Evolutionary conservation across 2,329 filamentous ascomycete genomes (phyloP), one percentile per base, ranked within the genome.

Genomic region (Tolypocladium inflatum): DNA sequence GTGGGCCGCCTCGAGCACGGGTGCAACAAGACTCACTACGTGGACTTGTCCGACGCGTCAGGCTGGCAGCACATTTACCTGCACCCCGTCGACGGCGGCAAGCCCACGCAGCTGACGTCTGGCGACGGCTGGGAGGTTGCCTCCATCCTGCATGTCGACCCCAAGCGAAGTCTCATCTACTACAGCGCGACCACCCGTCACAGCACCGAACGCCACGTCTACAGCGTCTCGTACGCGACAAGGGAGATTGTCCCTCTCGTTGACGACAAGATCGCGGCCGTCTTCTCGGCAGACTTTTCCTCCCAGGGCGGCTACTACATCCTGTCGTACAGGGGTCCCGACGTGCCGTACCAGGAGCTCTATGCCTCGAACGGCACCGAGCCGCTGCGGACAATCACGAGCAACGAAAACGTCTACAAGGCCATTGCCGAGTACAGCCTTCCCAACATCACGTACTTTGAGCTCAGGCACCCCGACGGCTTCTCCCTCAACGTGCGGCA

Each of bases 41-140:
- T 89, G 17, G 87, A 89, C 63, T 68, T 87, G 3, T 88, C 84
- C 0, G 86, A 89, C 57, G 78, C 82, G 61, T 81, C 80, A 7
- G 86, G 85, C 21, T 89, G 85, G 82, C 79, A 87, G 80, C 86
- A 89, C 65, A 72, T 89, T 52, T 89, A 88, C 65, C 73, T 89
- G 1, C 83, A 83, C 65, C 78, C 84, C 0, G 76, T 86, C 21
- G 70, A 78, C 17, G 81, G 81, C 1, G 80, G 81, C 26, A 71
- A 79, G 45, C 73, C 80, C 2, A 78, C 80, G 3, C 74, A 82
- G 2, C 75, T 89, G n/a, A 89, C 86, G 0, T 73, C 75, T 3
- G 86, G 86, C 3, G 75, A 86, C n/a, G n/a, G n/a, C 21, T 89
- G 84, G 83, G 86, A 89, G 65, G 85, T 89, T 2, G 73, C 75